phyloP scores from a whole-genome alignment of 148 eudicot species.

The Rhododendron henanense region DNA sequence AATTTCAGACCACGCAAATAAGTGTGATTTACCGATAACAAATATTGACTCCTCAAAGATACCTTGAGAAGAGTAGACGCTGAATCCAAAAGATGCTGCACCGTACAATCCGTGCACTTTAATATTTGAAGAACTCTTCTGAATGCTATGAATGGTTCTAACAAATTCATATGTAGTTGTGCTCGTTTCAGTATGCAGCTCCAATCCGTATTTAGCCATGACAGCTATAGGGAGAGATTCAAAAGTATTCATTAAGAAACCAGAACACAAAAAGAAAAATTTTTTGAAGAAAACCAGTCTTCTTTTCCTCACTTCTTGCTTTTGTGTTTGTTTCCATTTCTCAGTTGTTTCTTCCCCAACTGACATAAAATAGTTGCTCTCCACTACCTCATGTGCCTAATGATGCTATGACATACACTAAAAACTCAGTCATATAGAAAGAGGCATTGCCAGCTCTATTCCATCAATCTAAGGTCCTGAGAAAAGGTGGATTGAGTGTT shows the following conservation, averaged over 20 bases:
- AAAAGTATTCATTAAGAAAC: constrained; percentile 8
- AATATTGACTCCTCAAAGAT: not conserved
- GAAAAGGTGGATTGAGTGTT: not conserved
- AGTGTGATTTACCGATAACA: not conserved
- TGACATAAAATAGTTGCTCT: not conserved
- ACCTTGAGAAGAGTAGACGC: constrained; percentile 91
- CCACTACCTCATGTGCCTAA: not conserved
- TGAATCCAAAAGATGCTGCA: constrained; percentile 82
- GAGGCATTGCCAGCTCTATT: not conserved
- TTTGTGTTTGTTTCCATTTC: not conserved
- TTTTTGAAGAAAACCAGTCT: not conserved
- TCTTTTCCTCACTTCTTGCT: too few relatives aligned
- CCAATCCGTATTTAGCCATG: constrained; percentile 66
- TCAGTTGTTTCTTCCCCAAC: not conserved
- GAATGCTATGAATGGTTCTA: constrained; percentile 91
- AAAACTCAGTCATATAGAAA: not conserved
- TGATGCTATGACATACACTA: not conserved
- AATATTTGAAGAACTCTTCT: constrained; percentile 73
- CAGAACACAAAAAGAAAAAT: not conserved
- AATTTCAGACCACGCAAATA: constrained; percentile 2
- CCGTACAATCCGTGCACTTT: constrained; percentile 50
- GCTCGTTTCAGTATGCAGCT: constrained; percentile 57
- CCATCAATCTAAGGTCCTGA: not conserved
- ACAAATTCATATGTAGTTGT: constrained; percentile 77
- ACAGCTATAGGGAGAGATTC: constrained; percentile 35